Base-by-base conservation (phyloP, 345 rosid genomes). In the Linum tenue region DNA sequence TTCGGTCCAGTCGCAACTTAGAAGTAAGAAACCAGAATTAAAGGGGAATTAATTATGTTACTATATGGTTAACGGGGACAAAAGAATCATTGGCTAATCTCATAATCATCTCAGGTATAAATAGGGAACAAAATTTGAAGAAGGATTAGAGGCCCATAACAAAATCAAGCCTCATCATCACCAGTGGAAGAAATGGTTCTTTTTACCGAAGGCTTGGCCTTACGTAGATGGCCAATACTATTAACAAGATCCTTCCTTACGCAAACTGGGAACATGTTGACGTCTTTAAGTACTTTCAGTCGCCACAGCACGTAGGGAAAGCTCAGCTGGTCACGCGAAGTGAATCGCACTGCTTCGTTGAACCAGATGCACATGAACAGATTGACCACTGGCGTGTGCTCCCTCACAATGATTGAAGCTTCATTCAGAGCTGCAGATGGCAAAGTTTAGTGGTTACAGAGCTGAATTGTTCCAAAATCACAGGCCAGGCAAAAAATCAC, bases 341-440 rank as follows among this genome's bases (percentile, higher is more conserved):
- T 92, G 78, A 77, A 92, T 12, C 92, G 89, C 35, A 90, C 97
- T 3, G 85, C 98, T 79, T 92, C 98, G 57, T 92, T 86, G 76
- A 90, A 90, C 98, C 97, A 92, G 35, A 88, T 87, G 86, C 98
- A 92, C 96, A 86, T 86, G 39, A 92, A 84, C 56, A 90, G 70
- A 73, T 92, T 85, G 17, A 83, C 81, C 64, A 88, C 17, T 7
- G 92, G 89, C 5, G 87, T 76, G 69, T 92, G 94, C 80, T 92
- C 81, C 79, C 98, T 81, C 75, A 85, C 94, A 38, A 92, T 92
- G 61, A 92, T 86, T 3, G 97, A 92, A 37, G 97, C 96, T 80
- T 92, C 98, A 40, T 78, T 77, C 55, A 92, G 75, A 67, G 97
- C 98, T 92, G 88, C 82, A 76, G 14, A 2, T 3, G 53, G 3